These are phyloP conservation scores for Scortechinia acanthostroma DNA, from an alignment of 2,329 filamentous ascomycete species.

Conservation along the genomic window DNA sequence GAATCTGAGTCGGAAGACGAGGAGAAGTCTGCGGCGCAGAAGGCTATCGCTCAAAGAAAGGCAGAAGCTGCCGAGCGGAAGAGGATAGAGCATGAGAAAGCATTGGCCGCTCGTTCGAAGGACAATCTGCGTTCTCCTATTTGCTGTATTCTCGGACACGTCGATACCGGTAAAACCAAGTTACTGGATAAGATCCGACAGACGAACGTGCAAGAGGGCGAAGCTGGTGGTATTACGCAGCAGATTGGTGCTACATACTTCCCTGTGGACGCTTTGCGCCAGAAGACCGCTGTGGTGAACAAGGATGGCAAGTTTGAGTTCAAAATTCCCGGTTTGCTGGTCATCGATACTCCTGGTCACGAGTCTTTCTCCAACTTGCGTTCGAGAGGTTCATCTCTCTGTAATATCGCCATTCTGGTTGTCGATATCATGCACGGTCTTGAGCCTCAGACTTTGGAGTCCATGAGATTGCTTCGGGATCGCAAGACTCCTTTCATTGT, in stretches of 20 bases:
- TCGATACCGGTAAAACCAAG: conserved; percentile 99
- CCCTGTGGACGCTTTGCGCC: conserved; percentile 82
- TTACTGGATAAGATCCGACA: conserved; percentile 95
- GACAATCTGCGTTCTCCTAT: conserved; percentile 95
- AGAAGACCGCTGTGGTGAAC: conserved; percentile 93
- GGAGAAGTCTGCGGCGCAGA: conserved; percentile 64
- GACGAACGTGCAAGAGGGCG: conserved; percentile 96
- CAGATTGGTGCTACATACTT: conserved; percentile 99
- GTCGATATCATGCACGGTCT: conserved; percentile 99
- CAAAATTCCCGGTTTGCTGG: conserved; percentile 91
- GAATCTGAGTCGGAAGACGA: conserved; percentile 62
- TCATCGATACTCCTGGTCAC: conserved; percentile 98
- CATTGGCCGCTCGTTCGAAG: conserved; percentile 81
- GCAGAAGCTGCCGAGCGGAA: conserved; percentile 82
- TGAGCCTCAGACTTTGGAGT: conserved; percentile 93
- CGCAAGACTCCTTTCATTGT: conserved; percentile 97
- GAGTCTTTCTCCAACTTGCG: conserved; percentile 99
- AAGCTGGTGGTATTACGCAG: conserved; percentile 98
- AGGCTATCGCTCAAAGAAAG: conserved; percentile 72
- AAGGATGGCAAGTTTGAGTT: conserved; percentile 83
- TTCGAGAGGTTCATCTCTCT: conserved; percentile 92
- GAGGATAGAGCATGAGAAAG: conserved; percentile 84
- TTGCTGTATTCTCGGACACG: conserved; percentile 98
- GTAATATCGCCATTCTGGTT: conserved; percentile 97
- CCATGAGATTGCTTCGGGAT: conserved; percentile 87